phyloP scores from a whole-genome alignment of 306 rosid genomes.

The Fagus crenata region DNA sequence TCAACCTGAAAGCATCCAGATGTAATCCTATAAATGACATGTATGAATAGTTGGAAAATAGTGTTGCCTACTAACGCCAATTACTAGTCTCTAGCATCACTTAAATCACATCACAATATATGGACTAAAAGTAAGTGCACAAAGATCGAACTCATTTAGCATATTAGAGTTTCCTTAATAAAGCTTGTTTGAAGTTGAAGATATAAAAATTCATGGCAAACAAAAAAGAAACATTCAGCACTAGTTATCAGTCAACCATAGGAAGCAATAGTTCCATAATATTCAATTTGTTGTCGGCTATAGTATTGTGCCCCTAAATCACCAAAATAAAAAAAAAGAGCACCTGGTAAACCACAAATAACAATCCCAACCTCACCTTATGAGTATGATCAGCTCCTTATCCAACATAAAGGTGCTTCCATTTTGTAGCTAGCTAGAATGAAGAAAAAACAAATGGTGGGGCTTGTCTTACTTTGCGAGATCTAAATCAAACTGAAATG shows the following conservation, averaged over 20 bases:
- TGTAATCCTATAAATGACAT: not conserved
- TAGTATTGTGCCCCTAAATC: not conserved
- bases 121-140: not conserved
- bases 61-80: not conserved
- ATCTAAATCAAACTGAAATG: not conserved
- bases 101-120: not conserved
- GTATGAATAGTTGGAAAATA: not conserved
- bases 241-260: not conserved
- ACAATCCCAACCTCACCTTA: not conserved
- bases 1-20: not conserved
- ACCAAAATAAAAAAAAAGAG: not conserved
- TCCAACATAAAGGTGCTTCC: not conserved
- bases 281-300: not conserved
- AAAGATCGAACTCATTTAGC: not conserved
- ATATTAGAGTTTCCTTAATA: too few species aligned
- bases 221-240: not conserved
- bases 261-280: not conserved
- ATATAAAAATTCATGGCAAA: not conserved
- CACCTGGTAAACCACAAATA: not conserved
- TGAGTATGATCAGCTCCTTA: not conserved
- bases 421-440: not conserved
- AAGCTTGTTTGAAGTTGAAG: not conserved
- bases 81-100: slow-evolving; percentile 4
- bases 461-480: not conserved
- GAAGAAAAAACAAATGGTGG: not conserved